Evolutionary conservation across 176 grass and related monocot species (phyloP).

Genomic region (Zoysia pacifica): DNA sequence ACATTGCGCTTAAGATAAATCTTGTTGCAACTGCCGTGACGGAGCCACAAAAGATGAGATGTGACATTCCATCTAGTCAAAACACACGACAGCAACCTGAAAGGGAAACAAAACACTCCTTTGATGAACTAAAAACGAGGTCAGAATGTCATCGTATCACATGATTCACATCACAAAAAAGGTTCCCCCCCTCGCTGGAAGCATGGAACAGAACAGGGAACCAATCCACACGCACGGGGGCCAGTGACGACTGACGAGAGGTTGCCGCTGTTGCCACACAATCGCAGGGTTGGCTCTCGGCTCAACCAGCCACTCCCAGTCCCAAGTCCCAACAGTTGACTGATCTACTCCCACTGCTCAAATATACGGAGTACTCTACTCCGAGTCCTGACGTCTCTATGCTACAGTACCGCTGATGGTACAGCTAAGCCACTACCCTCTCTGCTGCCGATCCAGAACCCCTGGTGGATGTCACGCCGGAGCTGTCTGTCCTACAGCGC

Average conservation of each 20-base stretch:
- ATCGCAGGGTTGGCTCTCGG: not conserved
- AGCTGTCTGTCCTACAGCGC: constrained; percentile 1
- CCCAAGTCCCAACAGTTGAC: not conserved
- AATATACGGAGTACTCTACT: no score
- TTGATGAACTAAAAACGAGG: not conserved
- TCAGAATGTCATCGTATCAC: not conserved
- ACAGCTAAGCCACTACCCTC: constrained; percentile 2
- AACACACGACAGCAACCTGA: not conserved
- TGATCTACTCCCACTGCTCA: not conserved
- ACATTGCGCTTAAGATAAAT: no score
- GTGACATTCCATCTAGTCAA: not conserved
- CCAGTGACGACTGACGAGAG: not conserved
- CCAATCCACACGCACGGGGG: not conserved
- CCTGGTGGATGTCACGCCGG: not conserved
- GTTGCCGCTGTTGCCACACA: not conserved
- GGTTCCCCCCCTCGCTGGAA: not conserved
- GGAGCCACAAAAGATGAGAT: not conserved
- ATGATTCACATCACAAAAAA: not conserved
- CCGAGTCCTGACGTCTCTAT: no score
- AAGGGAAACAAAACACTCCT: not conserved
- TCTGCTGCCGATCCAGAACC: no score
- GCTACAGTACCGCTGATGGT: not conserved
- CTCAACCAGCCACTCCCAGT: not conserved
- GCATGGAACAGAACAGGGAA: not conserved
- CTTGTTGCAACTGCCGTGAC: no score